A percentile compares a stretch with the other conserved stretches of the same genome.
phyloP scores from a whole-genome alignment of 2,329 filamentous ascomycete genomes.

The Aspergillus brasiliensis region DNA sequence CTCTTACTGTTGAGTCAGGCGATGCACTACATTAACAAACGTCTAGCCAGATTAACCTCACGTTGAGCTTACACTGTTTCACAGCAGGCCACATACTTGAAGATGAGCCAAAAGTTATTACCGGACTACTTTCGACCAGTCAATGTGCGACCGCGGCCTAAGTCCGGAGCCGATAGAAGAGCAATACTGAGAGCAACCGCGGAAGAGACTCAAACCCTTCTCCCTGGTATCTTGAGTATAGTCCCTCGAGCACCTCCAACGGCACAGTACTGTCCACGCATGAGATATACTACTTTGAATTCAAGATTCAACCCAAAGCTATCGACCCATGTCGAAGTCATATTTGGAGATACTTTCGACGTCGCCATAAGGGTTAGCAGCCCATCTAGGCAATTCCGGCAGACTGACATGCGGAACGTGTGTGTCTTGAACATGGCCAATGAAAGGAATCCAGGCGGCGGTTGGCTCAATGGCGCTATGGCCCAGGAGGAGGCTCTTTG shows the following conservation, averaged over 20 bases:
- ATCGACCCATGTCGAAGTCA: slow-evolving; percentile 49
- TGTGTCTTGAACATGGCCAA: slow-evolving; percentile 69
- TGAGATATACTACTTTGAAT: slow-evolving; percentile 45
- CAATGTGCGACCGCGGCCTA: background rate
- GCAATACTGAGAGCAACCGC: slow-evolving; percentile 46
- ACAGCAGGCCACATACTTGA: background rate
- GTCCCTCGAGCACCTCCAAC: slow-evolving; percentile 44
- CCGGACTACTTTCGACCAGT: slow-evolving; percentile 2
- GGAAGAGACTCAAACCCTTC: slow-evolving; percentile 50
- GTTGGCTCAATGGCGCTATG: slow-evolving; percentile 62
- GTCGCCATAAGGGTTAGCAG: slow-evolving; percentile 51
- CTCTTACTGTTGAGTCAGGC: background rate
- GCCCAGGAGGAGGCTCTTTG: slow-evolving; percentile 72
- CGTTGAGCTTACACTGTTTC: background rate
- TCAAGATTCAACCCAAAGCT: slow-evolving; percentile 47
- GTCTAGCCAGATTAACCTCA: background rate
- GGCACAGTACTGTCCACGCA: slow-evolving; percentile 44
- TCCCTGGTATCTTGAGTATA: slow-evolving; percentile 52
- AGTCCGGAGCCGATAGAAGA: slow-evolving; percentile 6
- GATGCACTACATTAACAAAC: background rate
- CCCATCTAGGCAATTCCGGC: background rate
- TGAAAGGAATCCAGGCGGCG: slow-evolving; percentile 60
- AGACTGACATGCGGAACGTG: slow-evolving; percentile 44
- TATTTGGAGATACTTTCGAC: slow-evolving; percentile 62
- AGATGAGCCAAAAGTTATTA: background rate